phyloP scores from a whole-genome alignment of 169 alveolate species.

The Perkinsus chesapeaki region DNA sequence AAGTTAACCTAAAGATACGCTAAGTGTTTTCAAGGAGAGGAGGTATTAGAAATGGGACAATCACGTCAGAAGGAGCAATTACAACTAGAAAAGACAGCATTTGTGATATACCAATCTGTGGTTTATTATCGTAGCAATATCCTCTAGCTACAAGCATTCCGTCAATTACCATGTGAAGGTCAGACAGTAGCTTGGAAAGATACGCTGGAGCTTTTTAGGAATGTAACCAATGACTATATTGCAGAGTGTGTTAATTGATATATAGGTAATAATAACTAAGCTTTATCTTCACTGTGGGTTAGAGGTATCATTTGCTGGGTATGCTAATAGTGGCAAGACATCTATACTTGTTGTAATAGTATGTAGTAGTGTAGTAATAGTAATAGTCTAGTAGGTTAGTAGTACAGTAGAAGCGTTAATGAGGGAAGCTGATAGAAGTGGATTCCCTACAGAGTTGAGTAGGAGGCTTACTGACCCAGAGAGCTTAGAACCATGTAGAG shows the following conservation, averaged over 20 bases:
- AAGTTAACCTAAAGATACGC: not conserved
- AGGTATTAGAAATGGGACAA: not conserved
- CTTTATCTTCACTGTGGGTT: not conserved
- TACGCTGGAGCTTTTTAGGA: not conserved
- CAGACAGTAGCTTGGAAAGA: not conserved
- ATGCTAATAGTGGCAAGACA: not conserved
- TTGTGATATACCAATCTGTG: not conserved
- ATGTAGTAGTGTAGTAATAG: not conserved
- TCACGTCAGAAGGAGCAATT: not conserved
- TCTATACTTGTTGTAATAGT: not conserved
- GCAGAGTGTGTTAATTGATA: too few species aligned
- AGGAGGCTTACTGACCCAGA: not conserved
- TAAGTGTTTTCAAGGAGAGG: not conserved
- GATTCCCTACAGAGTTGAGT: not conserved
- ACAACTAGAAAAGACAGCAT: not conserved
- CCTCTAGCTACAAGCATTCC: not conserved
- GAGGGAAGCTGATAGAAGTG: not conserved
- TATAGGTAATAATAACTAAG: not conserved
- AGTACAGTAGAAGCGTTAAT: not conserved
- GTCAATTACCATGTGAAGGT: not conserved
- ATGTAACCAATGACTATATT: too few species aligned
- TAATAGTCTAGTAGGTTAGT: not conserved
- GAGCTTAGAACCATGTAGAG: not conserved
- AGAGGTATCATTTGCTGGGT: not conserved
- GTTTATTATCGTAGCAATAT: not conserved